Percentiles rank a stretch among this genome's conserved stretches.
phyloP scores from a whole-genome alignment of 768 basidiomycete genomes.

The Botryobasidium botryosum region DNA sequence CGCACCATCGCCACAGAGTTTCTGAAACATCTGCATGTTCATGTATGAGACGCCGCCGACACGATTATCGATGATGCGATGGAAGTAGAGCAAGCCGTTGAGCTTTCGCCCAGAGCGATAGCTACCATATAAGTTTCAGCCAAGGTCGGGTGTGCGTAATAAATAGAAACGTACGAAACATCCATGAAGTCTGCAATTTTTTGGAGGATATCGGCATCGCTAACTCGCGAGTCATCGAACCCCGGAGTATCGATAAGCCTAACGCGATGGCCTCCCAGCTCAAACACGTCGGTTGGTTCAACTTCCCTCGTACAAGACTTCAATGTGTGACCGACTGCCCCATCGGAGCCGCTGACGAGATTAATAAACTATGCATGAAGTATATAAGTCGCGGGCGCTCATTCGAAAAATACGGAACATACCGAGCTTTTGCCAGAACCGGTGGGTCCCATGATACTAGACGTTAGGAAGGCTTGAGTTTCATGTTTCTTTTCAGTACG shows the following conservation, averaged over 20 bases:
- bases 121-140: not conserved
- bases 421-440: constrained; percentile 15
- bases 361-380: constrained; percentile 15
- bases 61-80: not conserved
- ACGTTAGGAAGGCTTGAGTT: constrained; percentile 10
- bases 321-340: constrained; percentile 11
- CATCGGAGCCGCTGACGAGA: constrained; percentile 11
- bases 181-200: not conserved
- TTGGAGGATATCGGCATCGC: not conserved
- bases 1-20: not conserved
- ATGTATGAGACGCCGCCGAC: not conserved
- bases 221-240: constrained; percentile 14
- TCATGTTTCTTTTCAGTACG: too few species aligned
- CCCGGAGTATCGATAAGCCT: constrained; percentile 15
- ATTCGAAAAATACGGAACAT: constrained; percentile 3
- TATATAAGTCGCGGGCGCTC: not conserved
- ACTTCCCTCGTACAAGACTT: constrained; percentile 14
- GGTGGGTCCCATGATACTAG: constrained; percentile 16
- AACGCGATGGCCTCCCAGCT: constrained; percentile 11
- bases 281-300: constrained; percentile 9
- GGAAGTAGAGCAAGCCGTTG: not conserved
- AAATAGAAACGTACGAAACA: not conserved
- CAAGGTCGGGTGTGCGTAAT: not conserved
- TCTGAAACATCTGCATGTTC: not conserved
- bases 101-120: not conserved